phyloP scores from a whole-genome alignment of 352 stramenopile genomes.

The Phytophthora pini region DNA sequence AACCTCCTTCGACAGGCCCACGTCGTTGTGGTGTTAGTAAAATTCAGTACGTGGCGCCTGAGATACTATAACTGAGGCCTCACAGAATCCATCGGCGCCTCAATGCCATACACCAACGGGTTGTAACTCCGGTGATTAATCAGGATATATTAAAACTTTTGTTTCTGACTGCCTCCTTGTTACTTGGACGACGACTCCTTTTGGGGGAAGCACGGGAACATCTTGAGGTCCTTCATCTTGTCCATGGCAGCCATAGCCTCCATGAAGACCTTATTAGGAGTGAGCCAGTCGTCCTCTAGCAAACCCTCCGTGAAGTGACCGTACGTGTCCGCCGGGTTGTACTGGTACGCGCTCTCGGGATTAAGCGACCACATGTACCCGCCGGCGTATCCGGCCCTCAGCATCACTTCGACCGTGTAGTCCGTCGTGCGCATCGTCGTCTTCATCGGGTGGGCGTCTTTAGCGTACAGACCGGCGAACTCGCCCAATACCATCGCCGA shows the following conservation, averaged over 20 bases:
- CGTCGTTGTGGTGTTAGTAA: too few relatives aligned
- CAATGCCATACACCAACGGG: constrained; percentile 1
- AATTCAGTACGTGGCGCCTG: not conserved
- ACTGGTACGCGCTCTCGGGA: constrained; percentile 72
- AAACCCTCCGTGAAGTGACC: constrained; percentile 69
- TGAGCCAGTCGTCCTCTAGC: constrained; percentile 76
- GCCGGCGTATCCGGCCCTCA: constrained; percentile 53
- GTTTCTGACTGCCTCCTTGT: too few relatives aligned
- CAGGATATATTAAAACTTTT: too few relatives aligned
- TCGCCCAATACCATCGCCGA: constrained; percentile 67
- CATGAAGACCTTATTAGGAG: constrained; percentile 65
- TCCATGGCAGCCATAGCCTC: constrained; percentile 62
- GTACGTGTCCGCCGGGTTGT: constrained; percentile 66
- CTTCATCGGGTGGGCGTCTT: constrained; percentile 49
- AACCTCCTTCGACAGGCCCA: not conserved
- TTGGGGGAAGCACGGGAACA: constrained; percentile 66
- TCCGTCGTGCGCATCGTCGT: constrained; percentile 73
- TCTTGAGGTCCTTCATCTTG: constrained; percentile 53
- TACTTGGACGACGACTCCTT: constrained; percentile 21
- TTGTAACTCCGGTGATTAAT: not conserved
- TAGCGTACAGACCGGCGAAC: constrained; percentile 65
- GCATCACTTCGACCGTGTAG: constrained; percentile 65
- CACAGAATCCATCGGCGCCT: not conserved
- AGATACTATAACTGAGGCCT: constrained; percentile 13
- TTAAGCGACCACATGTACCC: constrained; percentile 85